Evolutionary conservation across 805 yeast species (phyloP), one percentile per base, ranked within the genome.

Genomic region (Starmerella davenportii): DNA sequence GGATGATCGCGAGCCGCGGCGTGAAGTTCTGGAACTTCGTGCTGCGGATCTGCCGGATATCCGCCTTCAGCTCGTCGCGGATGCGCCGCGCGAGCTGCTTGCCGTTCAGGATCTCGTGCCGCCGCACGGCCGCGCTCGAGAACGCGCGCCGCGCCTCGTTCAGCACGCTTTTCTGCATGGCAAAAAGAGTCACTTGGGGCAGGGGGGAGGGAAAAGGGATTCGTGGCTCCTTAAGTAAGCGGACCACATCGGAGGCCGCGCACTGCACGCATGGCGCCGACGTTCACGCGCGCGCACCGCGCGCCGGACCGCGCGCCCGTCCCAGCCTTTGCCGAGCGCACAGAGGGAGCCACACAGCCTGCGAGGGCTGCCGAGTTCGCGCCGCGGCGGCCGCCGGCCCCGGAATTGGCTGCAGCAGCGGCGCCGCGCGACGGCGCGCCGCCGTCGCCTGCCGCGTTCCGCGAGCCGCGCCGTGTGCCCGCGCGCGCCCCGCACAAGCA

Each of bases 1-100:
- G 96, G 44, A 87, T 66, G 48, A 87, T 85, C 29, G 81, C 74
- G 53, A 87, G 65, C 39, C 69, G 67, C 7, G 96, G 95, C 43
- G 66, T 62, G 62, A 81, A 81, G n/a, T 55, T 49, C 5, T 70
- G 61, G 44, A 50, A 48, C 45, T 63, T 57, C 19, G 49, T 18
- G 21, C 56, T 38, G 50, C 72, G 69, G 38, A 69, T 52, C 11
- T 54, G 50, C 17, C 54, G 53, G 43, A 78, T 69, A 45, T 72
- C 76, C 13, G 61, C 52, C 34, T 69, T 62, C 45, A 77, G 65
- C 33, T 64, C 59, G 14, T 59, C 58, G 43, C 81, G 71, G 44
- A 76, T 62, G 27, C 35, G 51, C 52, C 60, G 57, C 34, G 76
- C 74, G 49, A 72, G 67, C 13, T 65, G 59, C 47, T 72, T 74